These are phyloP conservation scores for Hanseniaspora lachancei DNA, from an alignment of 805 yeast genomes.

Conservation along the genomic window DNA sequence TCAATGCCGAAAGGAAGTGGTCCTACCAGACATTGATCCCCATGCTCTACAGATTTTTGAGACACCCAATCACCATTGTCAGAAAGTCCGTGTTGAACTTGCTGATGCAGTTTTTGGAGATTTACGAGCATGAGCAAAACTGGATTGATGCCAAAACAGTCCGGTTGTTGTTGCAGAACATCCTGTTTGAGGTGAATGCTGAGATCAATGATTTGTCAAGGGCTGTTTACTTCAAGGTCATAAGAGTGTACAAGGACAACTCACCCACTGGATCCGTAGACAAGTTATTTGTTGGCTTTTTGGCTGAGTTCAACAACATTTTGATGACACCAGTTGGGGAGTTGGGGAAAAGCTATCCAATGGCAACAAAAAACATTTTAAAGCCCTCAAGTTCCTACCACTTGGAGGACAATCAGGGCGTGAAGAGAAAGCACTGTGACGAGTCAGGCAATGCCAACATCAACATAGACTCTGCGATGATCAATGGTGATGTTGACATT, in stretches of 20 bases:
- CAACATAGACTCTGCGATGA: conserved; percentile 86
- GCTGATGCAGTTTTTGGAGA: conserved; percentile 56
- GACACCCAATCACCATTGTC: conserved; percentile 88
- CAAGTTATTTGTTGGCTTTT: conserved; percentile 41
- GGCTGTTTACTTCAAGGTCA: conserved; percentile 44
- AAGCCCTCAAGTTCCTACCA: conserved; percentile 48
- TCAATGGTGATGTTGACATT: conserved; percentile 78
- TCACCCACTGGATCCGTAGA: conserved; percentile 27
- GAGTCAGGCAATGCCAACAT: conserved; percentile 41
- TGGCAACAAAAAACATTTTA: conserved; percentile 62
- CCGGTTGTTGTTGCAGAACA: conserved; percentile 71
- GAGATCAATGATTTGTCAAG: conserved; percentile 55
- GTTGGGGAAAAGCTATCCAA: conserved; percentile 71
- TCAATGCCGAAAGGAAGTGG: conserved; percentile 41
- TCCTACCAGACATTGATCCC: conserved; percentile 75
- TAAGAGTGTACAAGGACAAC: conserved; percentile 33
- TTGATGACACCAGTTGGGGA: conserved; percentile 91
- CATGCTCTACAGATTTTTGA: conserved; percentile 73
- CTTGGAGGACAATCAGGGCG: conserved; percentile 21
- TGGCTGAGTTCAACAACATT: conserved; percentile 48
- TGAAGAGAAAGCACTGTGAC: conserved; percentile 24
- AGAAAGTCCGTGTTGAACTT: conserved; percentile 79
- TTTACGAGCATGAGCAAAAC: conserved; percentile 39
- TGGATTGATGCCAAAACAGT: conserved; percentile 73
- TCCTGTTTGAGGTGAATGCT: conserved; percentile 75